These are phyloP conservation scores for Penicillium turbatum DNA, from an alignment of 495 filamentous ascomycete genomes.

Conservation along the genomic window DNA sequence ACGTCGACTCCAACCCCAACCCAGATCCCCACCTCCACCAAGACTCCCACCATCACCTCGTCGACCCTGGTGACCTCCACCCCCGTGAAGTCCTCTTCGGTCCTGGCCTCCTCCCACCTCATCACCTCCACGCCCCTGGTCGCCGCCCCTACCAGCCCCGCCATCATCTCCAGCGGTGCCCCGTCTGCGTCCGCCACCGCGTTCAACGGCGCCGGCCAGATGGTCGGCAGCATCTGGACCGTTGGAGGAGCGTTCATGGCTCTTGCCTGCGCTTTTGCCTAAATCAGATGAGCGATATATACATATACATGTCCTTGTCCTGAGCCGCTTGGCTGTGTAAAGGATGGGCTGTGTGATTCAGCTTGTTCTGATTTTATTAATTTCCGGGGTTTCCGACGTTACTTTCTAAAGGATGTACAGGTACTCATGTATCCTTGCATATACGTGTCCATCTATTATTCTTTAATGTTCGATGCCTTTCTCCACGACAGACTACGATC, in stretches of 20 bases:
- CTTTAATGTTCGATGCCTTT: constrained; percentile 29
- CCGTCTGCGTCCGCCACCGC: constrained; percentile 12
- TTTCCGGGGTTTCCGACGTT: constrained; percentile 10
- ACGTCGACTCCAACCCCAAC: constrained; percentile 22
- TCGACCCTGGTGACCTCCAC: constrained; percentile 7
- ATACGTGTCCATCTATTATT: constrained; percentile 18
- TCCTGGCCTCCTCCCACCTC: constrained; percentile 14
- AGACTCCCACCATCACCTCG: constrained; percentile 5
- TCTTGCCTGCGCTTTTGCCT: constrained; percentile 29
- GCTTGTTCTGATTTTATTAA: background rate
- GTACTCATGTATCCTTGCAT: constrained; percentile 12
- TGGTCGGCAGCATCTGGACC: constrained; percentile 26
- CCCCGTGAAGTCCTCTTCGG: constrained; percentile 21
- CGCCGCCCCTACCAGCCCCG: constrained; percentile 7
- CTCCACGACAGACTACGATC: constrained; percentile 28
- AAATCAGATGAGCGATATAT: constrained; percentile 2
- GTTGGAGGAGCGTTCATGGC: constrained; percentile 30
- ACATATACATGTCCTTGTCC: background rate
- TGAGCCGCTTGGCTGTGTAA: background rate
- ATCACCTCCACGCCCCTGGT: constrained; percentile 13
- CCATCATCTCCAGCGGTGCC: constrained; percentile 10
- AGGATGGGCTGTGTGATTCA: background rate
- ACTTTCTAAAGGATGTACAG: constrained; percentile 10
- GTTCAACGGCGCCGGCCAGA: constrained; percentile 19
- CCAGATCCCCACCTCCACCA: constrained; percentile 3